phyloP scores from a whole-genome alignment of 106 monocot genomes.

The Dactylorhiza incarnata region DNA sequence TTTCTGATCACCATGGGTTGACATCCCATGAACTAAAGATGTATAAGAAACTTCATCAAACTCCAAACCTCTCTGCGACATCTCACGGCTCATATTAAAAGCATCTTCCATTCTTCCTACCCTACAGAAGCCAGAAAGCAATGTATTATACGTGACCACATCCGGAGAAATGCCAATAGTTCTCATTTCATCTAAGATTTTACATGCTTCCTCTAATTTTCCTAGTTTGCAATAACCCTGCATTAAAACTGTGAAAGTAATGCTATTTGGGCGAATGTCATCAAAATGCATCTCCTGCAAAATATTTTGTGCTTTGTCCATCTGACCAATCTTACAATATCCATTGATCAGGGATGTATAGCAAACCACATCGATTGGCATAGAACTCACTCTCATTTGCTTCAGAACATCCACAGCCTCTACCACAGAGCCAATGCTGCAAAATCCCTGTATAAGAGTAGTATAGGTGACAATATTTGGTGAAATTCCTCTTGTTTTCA shows the following conservation, averaged over 20 bases:
- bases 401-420: slow-evolving; percentile 43
- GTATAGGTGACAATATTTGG: slow-evolving; percentile 59
- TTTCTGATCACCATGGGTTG: too few relatives aligned
- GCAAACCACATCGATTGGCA: slow-evolving; percentile 51
- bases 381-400: slow-evolving; percentile 32
- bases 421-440: slow-evolving; percentile 46
- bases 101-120: slow-evolving; percentile 49
- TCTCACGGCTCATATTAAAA: slow-evolving; percentile 31
- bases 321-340: slow-evolving; percentile 58
- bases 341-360: slow-evolving; percentile 70
- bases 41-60: slow-evolving; percentile 30
- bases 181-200: slow-evolving; percentile 59
- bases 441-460: slow-evolving; percentile 66
- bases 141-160: slow-evolving; percentile 49
- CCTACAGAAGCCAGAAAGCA: slow-evolving; percentile 55
- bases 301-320: slow-evolving; percentile 45
- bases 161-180: slow-evolving; percentile 46
- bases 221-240: slow-evolving; percentile 52
- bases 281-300: slow-evolving; percentile 46
- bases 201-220: slow-evolving; percentile 33
- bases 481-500: slow-evolving; percentile 51
- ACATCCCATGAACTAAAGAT: too few relatives aligned
- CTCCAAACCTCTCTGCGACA: slow-evolving; percentile 30
- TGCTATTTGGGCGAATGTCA: slow-evolving; percentile 58
- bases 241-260: slow-evolving; percentile 78